Evolutionary conservation across 495 filamentous ascomycete genomes (phyloP), one percentile per base, ranked within the genome.

Genomic region (Hypoxylon crocopeplum): DNA sequence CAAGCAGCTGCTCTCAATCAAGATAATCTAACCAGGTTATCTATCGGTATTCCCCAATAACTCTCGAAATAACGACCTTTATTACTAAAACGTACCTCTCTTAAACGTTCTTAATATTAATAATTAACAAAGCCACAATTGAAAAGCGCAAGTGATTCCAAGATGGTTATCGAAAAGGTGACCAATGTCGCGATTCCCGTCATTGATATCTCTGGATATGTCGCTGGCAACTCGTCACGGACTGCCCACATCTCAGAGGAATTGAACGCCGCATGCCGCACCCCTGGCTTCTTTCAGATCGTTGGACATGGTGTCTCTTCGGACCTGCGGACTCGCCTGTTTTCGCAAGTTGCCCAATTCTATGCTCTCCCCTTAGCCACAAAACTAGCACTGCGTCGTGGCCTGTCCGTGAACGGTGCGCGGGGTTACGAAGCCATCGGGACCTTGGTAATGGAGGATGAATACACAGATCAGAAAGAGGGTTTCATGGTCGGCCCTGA

Each of bases 241-340:
- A 64, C 59, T 10, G 20, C 59, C 16, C 25, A 42, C 15, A 64
- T 69, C 17, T 59, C 44, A 2, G 34, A 53, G n/a, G 34, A 62
- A 53, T 27, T 86, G 19, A 71, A 69, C 25, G 71, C 77, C 36
- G 82, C 81, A 1, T 84, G 81, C 52, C 73, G 72, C 1, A 66
- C 73, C 3, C 79, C 82, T 16, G 83, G 84, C 0, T 86, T 86
- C 61, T 84, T 86, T 62, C 81, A 83, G 24, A 76, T 84, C 21
- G 73, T 73, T 36, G 73, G 70, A 13, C 66, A 69, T 20, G 73
- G 75, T 2, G 73, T 86, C 15, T 59, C 79, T 2, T 30, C 65
- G 1, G 58, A 71, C 1, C 52, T 77, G 19, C 71, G 55, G 15
- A 25, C 21, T 12, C 59, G 55, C 11, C 48, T 69, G 2, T 53